Evolutionary conservation across 2,329 filamentous ascomycete species (phyloP), one percentile per base, ranked within the genome.

Genomic region (Dothiorella sarmentorum): DNA sequence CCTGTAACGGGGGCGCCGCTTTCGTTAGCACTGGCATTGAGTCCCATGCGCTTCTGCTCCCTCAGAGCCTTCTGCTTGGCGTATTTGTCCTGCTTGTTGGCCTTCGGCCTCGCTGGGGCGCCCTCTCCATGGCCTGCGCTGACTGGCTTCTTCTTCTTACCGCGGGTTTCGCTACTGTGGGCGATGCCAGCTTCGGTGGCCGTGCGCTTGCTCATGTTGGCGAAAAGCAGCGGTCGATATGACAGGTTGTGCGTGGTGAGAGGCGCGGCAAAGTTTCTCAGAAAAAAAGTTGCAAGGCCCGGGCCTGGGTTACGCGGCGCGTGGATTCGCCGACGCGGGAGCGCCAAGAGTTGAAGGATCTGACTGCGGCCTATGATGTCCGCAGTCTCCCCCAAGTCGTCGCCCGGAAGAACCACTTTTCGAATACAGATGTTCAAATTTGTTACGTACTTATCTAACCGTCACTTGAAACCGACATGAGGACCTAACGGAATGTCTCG

Each of bases 191-290:
- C 49, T 15, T 53, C 31, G 49, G 33, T 40, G 24, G 49, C 49
- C 33, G 49, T 53, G 24, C 49, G 49, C 24, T 53, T 53, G n/a
- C 49, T 31, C 49, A 53, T 53, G 5, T 40, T 53, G 35, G 17
- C 33, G 24, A 31, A 29, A n/a, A n/a, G 24, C 10, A 18, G 37
- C 11, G 37, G n/a, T 26, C 24, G 49, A 40, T 33, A 17, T 10
- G 29, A 26, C n/a, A 26, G n/a, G 29, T 7, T 31, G 35, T 22
- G 35, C 24, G 24, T 18, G 22, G 31, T 29, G 15, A 15, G 22
- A 29, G 24, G 24, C 35, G 49, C 3, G 17, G 20, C 47, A 9
- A 53, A 53, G 49, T 29, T 53, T 53, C 49, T 17, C 35, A 18
- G n/a, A 10, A 20, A 29, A 53, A 53, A 53, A 53, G 40, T 40